Evolutionary conservation across 306 rosid genomes (phyloP).

Genomic region (Neltuma alba): DNA sequence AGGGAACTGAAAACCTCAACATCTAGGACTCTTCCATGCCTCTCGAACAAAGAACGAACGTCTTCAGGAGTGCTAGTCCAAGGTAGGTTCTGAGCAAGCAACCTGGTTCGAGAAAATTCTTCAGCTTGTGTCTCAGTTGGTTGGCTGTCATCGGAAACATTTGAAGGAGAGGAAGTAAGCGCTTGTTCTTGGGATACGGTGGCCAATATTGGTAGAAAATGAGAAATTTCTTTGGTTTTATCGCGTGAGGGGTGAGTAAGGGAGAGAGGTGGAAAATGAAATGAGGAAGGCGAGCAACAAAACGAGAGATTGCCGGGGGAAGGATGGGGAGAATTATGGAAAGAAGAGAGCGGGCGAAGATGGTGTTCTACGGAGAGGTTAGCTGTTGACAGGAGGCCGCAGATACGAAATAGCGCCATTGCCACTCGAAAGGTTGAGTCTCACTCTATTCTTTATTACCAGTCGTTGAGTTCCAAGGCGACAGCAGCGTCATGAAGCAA

Average conservation of each 20-base stretch:
- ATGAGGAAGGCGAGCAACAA: constrained; percentile 33
- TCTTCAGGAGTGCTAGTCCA: constrained; percentile 88
- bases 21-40: constrained; percentile 69
- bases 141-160: constrained; percentile 26
- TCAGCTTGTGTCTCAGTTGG: constrained; percentile 33
- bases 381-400: constrained; percentile 39
- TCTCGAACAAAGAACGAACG: constrained; percentile 73
- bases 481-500: not conserved
- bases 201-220: constrained; percentile 41
- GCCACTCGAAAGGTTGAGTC: not conserved
- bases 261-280: constrained; percentile 33
- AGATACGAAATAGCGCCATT: constrained; percentile 67
- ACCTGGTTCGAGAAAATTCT: constrained; percentile 56
- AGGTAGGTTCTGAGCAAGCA: constrained; percentile 90
- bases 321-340: constrained; percentile 31
- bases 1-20: constrained; percentile 63
- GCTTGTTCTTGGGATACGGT: constrained; percentile 57
- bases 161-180: constrained; percentile 29
- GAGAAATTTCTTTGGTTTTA: constrained; percentile 34
- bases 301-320: constrained; percentile 37
- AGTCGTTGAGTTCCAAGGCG: not conserved
- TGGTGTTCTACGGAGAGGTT: constrained; percentile 37
- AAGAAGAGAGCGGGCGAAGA: constrained; percentile 31
- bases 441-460: not conserved
- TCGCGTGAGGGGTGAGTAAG: constrained; percentile 21